Conservation (phyloP, 352 stramenopile genomes). For the Phytophthora macrochlamydospora region DNA sequence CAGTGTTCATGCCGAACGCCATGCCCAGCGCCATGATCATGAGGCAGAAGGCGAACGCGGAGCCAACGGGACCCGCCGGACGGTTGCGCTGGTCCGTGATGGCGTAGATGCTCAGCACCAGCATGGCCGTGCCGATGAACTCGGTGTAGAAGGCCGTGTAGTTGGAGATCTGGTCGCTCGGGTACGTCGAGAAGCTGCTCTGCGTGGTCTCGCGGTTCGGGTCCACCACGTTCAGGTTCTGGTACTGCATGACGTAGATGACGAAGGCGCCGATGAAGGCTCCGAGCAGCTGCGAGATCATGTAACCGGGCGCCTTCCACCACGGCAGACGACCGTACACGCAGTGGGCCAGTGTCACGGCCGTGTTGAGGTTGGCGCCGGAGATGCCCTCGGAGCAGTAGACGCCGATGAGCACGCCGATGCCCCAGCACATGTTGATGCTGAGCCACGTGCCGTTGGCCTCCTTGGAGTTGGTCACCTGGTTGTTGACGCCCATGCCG, state of each 20-base stretch:
- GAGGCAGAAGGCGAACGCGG: neutral
- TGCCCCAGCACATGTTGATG: constrained; percentile 32
- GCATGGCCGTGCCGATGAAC: neutral
- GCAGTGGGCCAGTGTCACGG: neutral
- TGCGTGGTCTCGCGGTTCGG: neutral
- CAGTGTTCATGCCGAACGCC: neutral
- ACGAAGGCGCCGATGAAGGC: constrained; percentile 36
- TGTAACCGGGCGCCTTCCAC: constrained; percentile 43
- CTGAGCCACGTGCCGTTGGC: constrained; percentile 55
- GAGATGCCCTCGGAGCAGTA: neutral
- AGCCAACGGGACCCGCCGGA: neutral
- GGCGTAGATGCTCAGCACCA: neutral
- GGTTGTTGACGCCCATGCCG: constrained; percentile 53
- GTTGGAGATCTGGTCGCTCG: neutral
- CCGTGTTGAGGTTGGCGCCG: neutral
- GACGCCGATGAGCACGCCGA: neutral
- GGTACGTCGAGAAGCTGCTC: neutral
- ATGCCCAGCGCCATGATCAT: neutral
- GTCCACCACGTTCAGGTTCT: neutral
- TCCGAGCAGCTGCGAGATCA: constrained; percentile 42
- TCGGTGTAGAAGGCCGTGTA: neutral
- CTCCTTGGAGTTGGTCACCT: constrained; percentile 44
- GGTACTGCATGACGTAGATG: constrained; percentile 49
- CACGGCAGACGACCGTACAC: neutral
- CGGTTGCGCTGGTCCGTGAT: neutral